Conservation (phyloP, 2,329 filamentous ascomycete species). For the Cordyceps fumosorosea region DNA sequence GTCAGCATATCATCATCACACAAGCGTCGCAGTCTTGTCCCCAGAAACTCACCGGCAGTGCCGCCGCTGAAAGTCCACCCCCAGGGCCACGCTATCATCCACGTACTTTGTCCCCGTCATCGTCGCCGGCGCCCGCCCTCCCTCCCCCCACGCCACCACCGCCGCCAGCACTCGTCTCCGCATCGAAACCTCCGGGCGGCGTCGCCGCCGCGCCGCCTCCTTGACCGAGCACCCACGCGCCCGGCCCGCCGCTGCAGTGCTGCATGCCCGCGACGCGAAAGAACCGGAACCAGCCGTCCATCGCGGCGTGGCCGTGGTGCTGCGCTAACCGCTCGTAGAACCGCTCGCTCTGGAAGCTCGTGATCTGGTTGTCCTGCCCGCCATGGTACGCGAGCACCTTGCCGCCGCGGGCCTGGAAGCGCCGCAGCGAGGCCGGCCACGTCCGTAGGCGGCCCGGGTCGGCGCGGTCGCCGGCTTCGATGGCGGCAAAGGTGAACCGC, state of each 20-base stretch:
- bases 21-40: no score
- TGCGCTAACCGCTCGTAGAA: constrained; percentile 13
- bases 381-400: constrained; percentile 44
- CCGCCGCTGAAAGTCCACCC: background rate
- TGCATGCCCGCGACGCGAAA: constrained; percentile 47
- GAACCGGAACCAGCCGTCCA: constrained; percentile 41
- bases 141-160: constrained; percentile 41
- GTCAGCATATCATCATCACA: background rate
- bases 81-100: background rate
- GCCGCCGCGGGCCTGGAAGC: constrained; percentile 32
- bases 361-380: constrained; percentile 34
- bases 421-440: constrained; percentile 31
- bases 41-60: constrained; percentile 4
- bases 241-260: constrained; percentile 42
- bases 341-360: constrained; percentile 20
- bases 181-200: constrained; percentile 22
- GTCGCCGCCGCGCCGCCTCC: constrained; percentile 12
- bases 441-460: constrained; percentile 34
- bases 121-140: constrained; percentile 32
- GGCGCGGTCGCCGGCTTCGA: constrained; percentile 32
- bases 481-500: constrained; percentile 26
- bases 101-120: constrained; percentile 5
- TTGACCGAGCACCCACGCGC: constrained; percentile 28
- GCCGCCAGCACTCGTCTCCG: constrained; percentile 36
- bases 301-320: constrained; percentile 15